These are phyloP conservation scores for Salvia hispanica DNA, from an alignment of 257 asterid species.

Conservation along the genomic window DNA sequence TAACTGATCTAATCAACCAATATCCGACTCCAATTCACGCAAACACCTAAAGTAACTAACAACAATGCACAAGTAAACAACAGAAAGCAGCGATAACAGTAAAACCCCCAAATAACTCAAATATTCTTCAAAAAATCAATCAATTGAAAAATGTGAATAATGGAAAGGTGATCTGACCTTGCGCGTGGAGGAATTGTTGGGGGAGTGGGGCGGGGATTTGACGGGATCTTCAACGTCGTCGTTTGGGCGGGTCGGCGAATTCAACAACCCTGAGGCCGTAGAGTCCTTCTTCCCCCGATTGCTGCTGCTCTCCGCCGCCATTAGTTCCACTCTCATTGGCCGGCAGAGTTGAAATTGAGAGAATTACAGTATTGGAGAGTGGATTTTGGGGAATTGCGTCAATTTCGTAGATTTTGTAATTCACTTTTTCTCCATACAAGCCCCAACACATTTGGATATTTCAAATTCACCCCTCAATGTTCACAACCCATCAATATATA, in stretches of 20 bases:
- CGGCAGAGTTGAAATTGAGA: conserved; percentile 20
- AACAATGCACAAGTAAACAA: background rate
- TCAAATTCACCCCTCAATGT: conserved; percentile 15
- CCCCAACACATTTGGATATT: conserved; percentile 20
- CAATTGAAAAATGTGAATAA: background rate
- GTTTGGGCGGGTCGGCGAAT: conserved; percentile 44
- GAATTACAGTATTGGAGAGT: conserved; percentile 18
- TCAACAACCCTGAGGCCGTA: conserved; percentile 40
- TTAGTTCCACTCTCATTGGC: conserved; percentile 50
- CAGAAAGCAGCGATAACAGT: background rate
- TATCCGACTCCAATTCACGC: conserved; percentile 11
- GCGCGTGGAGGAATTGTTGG: conserved; percentile 83
- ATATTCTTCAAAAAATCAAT: too few species aligned
- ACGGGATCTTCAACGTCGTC: conserved; percentile 71
- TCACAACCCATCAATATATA: background rate
- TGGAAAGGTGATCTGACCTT: conserved; percentile 46
- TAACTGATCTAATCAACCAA: conserved; percentile 15
- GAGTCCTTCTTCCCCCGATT: conserved; percentile 70
- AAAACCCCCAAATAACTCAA: background rate
- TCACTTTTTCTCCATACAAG: background rate
- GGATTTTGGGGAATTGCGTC: conserved; percentile 33
- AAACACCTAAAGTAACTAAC: conserved; percentile 15
- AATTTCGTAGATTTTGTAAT: conserved; percentile 34
- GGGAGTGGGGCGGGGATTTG: conserved; percentile 77
- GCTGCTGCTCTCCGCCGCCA: conserved; percentile 71